A percentile compares a stretch with the other conserved stretches of the same genome.
phyloP scores from a whole-genome alignment of 2,329 filamentous ascomycete genomes.

The Aspergillus sp. region DNA sequence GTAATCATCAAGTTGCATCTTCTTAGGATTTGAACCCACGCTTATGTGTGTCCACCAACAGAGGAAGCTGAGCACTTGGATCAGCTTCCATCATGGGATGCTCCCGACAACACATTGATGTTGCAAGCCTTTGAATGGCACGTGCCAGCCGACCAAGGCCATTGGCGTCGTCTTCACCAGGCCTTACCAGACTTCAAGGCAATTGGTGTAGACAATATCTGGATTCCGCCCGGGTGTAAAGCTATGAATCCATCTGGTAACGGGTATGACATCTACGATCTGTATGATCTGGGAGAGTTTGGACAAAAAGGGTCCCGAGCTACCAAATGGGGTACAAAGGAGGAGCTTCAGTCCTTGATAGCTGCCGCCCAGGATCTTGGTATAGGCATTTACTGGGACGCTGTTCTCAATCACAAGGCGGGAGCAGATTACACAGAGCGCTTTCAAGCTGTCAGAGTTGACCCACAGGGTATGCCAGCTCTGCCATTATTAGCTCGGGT shows the following conservation, averaged over 20 bases:
- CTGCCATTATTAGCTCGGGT: background rate
- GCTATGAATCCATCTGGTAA: slow-evolving; percentile 62
- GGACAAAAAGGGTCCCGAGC: slow-evolving; percentile 64
- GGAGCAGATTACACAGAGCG: slow-evolving; percentile 67
- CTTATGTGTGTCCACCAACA: slow-evolving; percentile 10
- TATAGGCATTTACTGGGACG: slow-evolving; percentile 67
- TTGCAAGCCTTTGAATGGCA: slow-evolving; percentile 76
- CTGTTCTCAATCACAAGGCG: slow-evolving; percentile 72
- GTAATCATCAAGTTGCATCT: background rate
- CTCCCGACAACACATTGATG: slow-evolving; percentile 51
- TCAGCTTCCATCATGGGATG: slow-evolving; percentile 33
- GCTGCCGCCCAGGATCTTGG: slow-evolving; percentile 54
- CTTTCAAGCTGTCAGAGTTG: slow-evolving; percentile 64
- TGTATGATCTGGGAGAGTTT: slow-evolving; percentile 72
- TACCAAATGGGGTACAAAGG: slow-evolving; percentile 70
- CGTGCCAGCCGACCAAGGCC: slow-evolving; percentile 59
- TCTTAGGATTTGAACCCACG: background rate
- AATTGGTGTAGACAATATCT: slow-evolving; percentile 63
- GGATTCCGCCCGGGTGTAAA: slow-evolving; percentile 73
- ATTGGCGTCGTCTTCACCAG: slow-evolving; percentile 61
- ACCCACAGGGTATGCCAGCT: slow-evolving; percentile 47
- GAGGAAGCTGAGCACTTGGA: slow-evolving; percentile 28
- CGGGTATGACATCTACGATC: slow-evolving; percentile 70
- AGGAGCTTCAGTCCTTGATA: slow-evolving; percentile 59
- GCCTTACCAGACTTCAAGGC: slow-evolving; percentile 57